These are phyloP conservation scores for Schizosaccharomyces lindneri DNA, from an alignment of 805 yeast genomes.

Conservation along the genomic window DNA sequence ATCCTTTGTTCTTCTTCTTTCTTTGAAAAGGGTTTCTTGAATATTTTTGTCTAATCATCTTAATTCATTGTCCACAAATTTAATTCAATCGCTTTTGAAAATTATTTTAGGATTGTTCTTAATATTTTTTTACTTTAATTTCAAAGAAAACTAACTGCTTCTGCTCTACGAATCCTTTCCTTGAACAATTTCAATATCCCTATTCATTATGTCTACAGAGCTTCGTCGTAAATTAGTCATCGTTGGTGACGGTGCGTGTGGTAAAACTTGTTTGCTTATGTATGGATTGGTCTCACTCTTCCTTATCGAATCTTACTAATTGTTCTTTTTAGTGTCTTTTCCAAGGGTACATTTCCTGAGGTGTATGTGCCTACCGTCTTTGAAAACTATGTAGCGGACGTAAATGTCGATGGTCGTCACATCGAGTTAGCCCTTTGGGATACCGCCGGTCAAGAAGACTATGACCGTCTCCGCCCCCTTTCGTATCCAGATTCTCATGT, in stretches of 20 bases:
- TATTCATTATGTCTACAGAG: conserved; percentile 5
- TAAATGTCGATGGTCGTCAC: conserved; percentile 69
- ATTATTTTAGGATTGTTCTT: too few relatives aligned
- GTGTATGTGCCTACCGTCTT: conserved; percentile 90
- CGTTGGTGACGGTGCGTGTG: conserved; percentile 96
- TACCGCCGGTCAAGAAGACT: conserved; percentile 97
- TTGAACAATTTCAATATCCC: not conserved
- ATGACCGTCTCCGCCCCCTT: conserved; percentile 75
- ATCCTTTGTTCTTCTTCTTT: too few relatives aligned
- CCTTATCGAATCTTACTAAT: too few relatives aligned
- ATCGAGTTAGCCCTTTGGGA: conserved; percentile 92
- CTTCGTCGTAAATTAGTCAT: conserved; percentile 43
- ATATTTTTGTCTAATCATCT: too few relatives aligned
- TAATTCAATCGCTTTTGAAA: too few relatives aligned
- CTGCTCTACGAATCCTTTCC: too few relatives aligned
- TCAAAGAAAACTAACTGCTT: too few relatives aligned
- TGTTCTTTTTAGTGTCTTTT: conserved; percentile 25
- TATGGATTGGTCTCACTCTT: conserved; percentile 1
- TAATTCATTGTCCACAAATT: too few relatives aligned
- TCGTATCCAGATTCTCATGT: conserved; percentile 86
- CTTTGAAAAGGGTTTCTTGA: too few relatives aligned
- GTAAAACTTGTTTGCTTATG: conserved; percentile 77
- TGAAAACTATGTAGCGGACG: conserved; percentile 93
- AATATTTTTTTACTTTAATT: too few relatives aligned
- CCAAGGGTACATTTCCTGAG: conserved; percentile 78